These are phyloP conservation scores for Entelexis paramagnoliae DNA, from an alignment of 1,139 yeast species.

Conservation along the genomic window DNA sequence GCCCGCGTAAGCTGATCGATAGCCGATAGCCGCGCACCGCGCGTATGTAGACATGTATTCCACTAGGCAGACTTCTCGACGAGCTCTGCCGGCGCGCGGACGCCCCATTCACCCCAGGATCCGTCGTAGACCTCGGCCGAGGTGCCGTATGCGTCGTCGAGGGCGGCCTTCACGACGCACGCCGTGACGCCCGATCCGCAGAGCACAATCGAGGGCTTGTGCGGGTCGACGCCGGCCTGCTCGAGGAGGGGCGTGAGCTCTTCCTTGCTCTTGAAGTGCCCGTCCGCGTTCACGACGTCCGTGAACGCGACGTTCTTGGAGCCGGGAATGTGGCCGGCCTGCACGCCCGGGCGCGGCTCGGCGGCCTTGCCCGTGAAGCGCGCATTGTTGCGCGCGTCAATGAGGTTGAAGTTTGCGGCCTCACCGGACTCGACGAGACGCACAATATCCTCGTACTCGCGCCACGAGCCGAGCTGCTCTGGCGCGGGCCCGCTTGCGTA, in stretches of 20 bases:
- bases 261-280: constrained; percentile 40
- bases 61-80: constrained; percentile 9
- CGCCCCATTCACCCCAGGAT: constrained; percentile 65
- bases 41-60: too few species aligned
- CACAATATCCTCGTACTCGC: constrained; percentile 53
- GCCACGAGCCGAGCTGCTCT: constrained; percentile 40
- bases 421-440: constrained; percentile 44
- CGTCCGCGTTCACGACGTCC: constrained; percentile 44
- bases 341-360: constrained; percentile 79
- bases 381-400: constrained; percentile 67
- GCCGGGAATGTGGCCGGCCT: constrained; percentile 84
- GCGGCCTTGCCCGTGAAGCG: constrained; percentile 56
- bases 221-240: constrained; percentile 32
- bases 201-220: constrained; percentile 65
- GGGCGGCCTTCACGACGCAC: constrained; percentile 20
- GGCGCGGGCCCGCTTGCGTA: constrained; percentile 30
- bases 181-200: constrained; percentile 68
- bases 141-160: constrained; percentile 27
- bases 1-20: too few species aligned
- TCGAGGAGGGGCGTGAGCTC: constrained; percentile 42
- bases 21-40: too few species aligned
- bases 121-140: constrained; percentile 78
- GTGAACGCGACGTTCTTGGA: constrained; percentile 68
- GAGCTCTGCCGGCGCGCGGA: constrained; percentile 27
- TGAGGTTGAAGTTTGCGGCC: constrained; percentile 43